Evolutionary conservation across 768 basidiomycete species (phyloP).

Genomic region (Collybiopsis luxurians): DNA sequence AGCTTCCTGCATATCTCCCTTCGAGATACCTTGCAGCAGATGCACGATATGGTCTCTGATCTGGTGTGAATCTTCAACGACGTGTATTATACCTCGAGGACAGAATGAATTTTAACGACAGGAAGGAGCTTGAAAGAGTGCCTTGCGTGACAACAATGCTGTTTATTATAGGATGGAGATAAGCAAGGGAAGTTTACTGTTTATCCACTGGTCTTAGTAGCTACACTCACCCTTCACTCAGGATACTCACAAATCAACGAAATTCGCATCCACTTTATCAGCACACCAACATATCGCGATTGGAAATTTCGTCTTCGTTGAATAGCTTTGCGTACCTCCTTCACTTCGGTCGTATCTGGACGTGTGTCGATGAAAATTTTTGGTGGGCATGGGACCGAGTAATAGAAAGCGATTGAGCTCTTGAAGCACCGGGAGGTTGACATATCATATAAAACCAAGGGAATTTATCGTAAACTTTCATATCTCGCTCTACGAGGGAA

Average conservation of each 20-base stretch:
- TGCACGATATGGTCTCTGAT: not conserved
- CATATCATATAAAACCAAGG: not conserved
- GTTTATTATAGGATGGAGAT: not conserved
- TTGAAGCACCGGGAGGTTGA: not conserved
- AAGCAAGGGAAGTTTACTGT: too few species aligned
- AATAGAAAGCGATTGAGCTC: not conserved
- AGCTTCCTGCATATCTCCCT: not conserved
- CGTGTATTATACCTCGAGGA: too few species aligned
- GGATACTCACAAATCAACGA: constrained; percentile 8
- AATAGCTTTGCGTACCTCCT: not conserved
- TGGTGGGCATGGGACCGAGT: constrained; percentile 8
- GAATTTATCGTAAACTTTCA: constrained; percentile 8
- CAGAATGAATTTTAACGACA: not conserved
- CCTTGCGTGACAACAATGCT: not conserved
- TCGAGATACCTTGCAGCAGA: not conserved
- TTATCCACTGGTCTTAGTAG: too few species aligned
- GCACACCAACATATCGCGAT: constrained; percentile 10
- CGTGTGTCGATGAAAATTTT: not conserved
- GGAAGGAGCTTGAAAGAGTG: constrained; percentile 7
- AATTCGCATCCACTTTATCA: constrained; percentile 6
- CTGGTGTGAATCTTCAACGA: not conserved
- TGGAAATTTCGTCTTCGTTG: constrained; percentile 4
- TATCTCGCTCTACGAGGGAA: not conserved
- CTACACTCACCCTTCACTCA: not conserved
- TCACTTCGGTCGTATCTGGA: not conserved